Base-by-base conservation (phyloP, 208 protist genomes). In the Leishmania amazonensis region DNA sequence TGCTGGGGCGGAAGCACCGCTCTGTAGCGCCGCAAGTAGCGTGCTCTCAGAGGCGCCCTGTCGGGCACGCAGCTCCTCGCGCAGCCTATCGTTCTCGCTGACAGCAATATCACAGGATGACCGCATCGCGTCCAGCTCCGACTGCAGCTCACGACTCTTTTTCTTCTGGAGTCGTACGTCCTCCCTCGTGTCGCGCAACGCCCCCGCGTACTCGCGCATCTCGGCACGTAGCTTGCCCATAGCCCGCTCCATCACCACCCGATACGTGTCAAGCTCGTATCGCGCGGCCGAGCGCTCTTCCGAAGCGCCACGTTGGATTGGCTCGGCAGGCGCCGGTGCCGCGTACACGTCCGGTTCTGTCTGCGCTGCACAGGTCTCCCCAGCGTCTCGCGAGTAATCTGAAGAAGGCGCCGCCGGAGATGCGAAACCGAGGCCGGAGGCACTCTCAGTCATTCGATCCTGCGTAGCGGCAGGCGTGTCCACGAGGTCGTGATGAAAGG, bases 221-320 rank as follows among this genome's bases (percentile, higher is more conserved):
- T 95, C 91, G 3, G 65, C 53, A 0, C 91, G 86, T 31, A 95
- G 75, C 60, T 85, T 79, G 21, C 79, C 38, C 88, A 95, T 83
- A 28, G 88, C 88, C 11, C 81, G 79, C 57, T 95, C 87, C 87
- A 95, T 93, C 62, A 91, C 89, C 13, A 81, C 40, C 4, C 78
- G 84, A 74, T 95, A 95, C 4, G 88, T 89, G 74, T 89, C 85
- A 49, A 91, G 86, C 68, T 95, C 89, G 60, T 90, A 88, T 13
- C 75, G 81, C 35, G 80, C 76, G 47, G 79, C 81, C 1, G 71
- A 65, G 13, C 62, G 78, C 40, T 81, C 79, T 72, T 85, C 82
- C 9, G 78, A 83, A 8, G 58, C 9, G 11, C 58, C 70, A 4
- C 76, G 76, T 38, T 73, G 81, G 19, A 83, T 84, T 11, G 81